phyloP scores from a whole-genome alignment of 129 eudicot genomes.

The Mikania micrantha region DNA sequence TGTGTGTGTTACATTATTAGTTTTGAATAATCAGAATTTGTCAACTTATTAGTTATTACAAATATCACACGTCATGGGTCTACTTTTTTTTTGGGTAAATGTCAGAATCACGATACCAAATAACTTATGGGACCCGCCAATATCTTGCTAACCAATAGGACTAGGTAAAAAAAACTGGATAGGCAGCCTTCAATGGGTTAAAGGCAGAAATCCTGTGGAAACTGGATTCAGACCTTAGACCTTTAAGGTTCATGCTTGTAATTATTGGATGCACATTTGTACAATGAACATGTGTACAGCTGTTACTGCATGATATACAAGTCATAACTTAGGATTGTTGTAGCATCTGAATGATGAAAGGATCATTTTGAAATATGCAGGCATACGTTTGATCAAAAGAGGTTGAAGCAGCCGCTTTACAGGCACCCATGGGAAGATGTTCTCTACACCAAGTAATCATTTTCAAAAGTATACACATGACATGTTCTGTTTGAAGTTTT shows the following conservation, averaged over 20 bases:
- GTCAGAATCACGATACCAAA: no score
- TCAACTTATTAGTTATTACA: neutral
- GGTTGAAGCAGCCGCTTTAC: conserved; percentile 97
- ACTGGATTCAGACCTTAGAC: no score
- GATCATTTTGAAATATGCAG: conserved; percentile 31
- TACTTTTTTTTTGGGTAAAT: no score
- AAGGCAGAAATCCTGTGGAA: no score
- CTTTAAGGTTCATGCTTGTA: no score
- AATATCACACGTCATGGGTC: neutral
- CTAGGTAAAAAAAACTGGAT: no score
- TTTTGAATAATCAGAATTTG: neutral
- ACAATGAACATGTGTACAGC: neutral
- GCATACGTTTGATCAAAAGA: conserved; percentile 98
- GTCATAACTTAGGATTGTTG: neutral
- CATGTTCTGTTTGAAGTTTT: conserved; percentile 18
- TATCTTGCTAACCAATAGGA: no score
- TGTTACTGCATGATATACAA: neutral
- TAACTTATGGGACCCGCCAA: no score
- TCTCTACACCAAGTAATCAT: conserved; percentile 83
- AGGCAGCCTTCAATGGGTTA: no score
- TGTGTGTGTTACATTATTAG: neutral
- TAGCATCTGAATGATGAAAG: neutral
- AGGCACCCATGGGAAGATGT: conserved; percentile 99
- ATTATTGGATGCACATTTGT: neutral
- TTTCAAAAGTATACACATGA: neutral